Base-by-base conservation (phyloP, 805 yeast genomes). In the Alloascoidea africana region DNA sequence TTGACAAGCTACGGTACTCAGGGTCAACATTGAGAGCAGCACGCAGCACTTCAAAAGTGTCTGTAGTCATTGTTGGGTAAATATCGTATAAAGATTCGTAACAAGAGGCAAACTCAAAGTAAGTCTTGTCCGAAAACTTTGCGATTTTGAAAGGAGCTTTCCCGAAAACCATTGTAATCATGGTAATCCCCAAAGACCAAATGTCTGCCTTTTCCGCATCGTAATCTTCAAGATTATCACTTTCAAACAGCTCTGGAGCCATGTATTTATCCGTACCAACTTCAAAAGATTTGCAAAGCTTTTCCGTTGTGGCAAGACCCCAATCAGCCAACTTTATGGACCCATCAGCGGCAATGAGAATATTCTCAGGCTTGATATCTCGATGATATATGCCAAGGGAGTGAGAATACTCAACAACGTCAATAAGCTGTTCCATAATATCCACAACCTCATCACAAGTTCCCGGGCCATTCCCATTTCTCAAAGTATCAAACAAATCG, bases 211-310 rank as follows among this genome's bases (percentile, higher is more conserved):
- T 78, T 15, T 76, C 73, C 5, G 94, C 84, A 47, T 79, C 80
- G 54, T 86, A 87, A 36, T 73, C 58, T 32, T 60, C 59, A 11
- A 54, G 46, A 40, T 54, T 51, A 39, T 46, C 42, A n/a, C n/a
- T n/a, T 43, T 80, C 91, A 51, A 85, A 77, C 40, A 85, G 59
- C 52, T 86, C 96, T 1, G 96, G 96, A 0, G 96, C 93, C 96
- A 86, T 86, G 56, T 86, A 86, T 43, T 94, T 66, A 57, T 84
- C 94, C 39, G 84, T 73, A 16, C 96, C 96, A 41, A 84, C 81
- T 43, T 83, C 94, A 53, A 85, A 81, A 50, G 83, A 86, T 27
- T 70, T 58, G 47, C 83, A 76, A 35, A 60, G 56, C 35, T 61
- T 60, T 23, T 39, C 19, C 33, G 32, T 14, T 32, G 43, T 23